Base-by-base conservation (phyloP, 1,284 basidiomycete species). In the Singerocomus inundabilis region DNA sequence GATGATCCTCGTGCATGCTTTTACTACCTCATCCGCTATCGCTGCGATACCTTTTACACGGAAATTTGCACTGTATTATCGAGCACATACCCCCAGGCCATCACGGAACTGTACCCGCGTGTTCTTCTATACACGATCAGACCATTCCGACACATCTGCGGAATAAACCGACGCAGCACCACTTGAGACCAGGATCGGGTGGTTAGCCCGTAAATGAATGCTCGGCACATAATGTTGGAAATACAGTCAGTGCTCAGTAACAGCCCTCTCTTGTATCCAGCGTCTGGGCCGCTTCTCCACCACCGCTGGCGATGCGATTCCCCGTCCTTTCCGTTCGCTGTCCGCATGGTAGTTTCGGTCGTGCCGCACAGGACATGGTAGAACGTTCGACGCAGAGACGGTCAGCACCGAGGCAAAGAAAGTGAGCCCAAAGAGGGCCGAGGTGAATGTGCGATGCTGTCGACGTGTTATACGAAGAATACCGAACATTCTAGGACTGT, bases 391-490 rank as follows among this genome's bases (percentile, higher is more conserved):
- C 21, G 85, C 85, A 6, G 86, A 85, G n/a, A 92, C 89, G 41
- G 88, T 91, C 54, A 88, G 55, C 51, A 91, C 76, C 18, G 86
- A 79, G 18, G 84, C 86, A 62, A 88, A 70, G 67, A 88, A 88
- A 4, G 89, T 91, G 61, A 87, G 69, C 57, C 79, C 83, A 67
- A 92, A 92, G 54, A 91, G 81, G 33, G 84, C 80, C 16, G 89
- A 84, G 57, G 89, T 75, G 71, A 90, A 77, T 58, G 78, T 80
- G 62, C 88, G 87, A 49, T 81, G 82, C 67, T 81, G 82, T 55
- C 67, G 70, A 57, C 68, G 66, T 57, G 79, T 81, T 57, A 88
- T 70, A 57, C 82, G 84, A 57, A 87, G 70, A 59, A 75, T 69
- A 75, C 76, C 78, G 66, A 76, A 62, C 82, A 84, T 85, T 46